Conservation (phyloP, 176 grass and related monocot species). For the Zoysia japonica region DNA sequence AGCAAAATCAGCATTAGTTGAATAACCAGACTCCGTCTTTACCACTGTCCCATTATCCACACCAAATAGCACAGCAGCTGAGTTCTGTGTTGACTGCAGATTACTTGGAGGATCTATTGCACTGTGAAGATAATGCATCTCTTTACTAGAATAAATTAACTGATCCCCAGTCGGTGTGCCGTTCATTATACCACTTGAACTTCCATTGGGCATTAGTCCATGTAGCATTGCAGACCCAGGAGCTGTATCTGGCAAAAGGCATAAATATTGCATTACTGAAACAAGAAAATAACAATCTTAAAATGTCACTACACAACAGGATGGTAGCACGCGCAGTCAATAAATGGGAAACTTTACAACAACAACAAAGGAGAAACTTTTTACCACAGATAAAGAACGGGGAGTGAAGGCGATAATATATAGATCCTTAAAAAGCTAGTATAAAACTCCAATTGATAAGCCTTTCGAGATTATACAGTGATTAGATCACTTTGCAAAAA, state of each 20-base stretch:
- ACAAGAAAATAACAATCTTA: conserved; percentile 39
- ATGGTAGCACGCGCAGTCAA: background rate
- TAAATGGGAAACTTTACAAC: background rate
- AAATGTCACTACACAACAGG: conserved; percentile 8
- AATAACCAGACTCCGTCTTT: conserved; percentile 84
- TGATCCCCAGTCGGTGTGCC: conserved; percentile 49
- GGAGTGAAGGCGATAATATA: conserved; percentile 1
- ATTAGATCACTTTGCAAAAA: conserved; percentile 13
- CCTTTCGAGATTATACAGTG: background rate
- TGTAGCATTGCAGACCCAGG: conserved; percentile 51
- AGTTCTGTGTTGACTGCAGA: conserved; percentile 56
- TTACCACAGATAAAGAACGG: background rate
- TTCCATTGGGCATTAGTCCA: conserved; percentile 63
- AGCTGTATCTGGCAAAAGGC: conserved; percentile 62
- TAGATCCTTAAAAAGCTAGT: background rate
- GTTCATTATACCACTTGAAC: conserved; percentile 54
- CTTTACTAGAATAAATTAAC: conserved; percentile 61
- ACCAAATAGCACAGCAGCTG: conserved; percentile 55
- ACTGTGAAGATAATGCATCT: conserved; percentile 53
- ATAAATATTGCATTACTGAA: conserved; percentile 80
- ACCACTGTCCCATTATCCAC: conserved; percentile 57
- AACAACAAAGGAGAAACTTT: background rate
- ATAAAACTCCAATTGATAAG: background rate
- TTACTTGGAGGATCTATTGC: conserved; percentile 45
- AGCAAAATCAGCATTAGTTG: conserved; percentile 73